Conservation (phyloP, 371 early-diverging fungal genomes). For the Mortierella sp. region DNA sequence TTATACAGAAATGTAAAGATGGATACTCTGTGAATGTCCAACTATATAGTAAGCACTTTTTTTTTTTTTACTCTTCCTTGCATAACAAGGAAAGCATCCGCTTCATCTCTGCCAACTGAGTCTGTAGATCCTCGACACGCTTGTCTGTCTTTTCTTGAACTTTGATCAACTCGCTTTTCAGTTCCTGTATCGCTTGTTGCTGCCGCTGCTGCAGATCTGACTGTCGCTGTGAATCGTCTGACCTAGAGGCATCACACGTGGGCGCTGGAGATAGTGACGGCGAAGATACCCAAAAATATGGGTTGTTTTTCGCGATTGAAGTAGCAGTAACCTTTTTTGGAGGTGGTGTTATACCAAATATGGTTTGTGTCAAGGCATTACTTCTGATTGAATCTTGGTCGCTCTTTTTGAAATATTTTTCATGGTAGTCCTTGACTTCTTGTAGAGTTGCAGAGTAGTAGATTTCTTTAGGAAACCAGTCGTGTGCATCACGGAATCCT, state of each 20-base stretch:
- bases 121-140: conserved; percentile 1
- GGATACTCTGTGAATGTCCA: no score
- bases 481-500: neutral
- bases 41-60: no score
- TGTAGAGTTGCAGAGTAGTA: conserved; percentile 5
- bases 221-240: neutral
- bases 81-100: neutral
- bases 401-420: neutral
- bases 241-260: neutral
- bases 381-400: neutral
- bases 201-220: neutral
- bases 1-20: no score
- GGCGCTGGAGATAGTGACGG: neutral
- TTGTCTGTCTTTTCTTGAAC: neutral
- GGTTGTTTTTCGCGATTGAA: neutral
- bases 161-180: neutral
- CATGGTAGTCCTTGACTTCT: conserved; percentile 1
- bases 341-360: conserved; percentile 1
- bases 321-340: neutral
- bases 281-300: neutral
- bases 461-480: neutral
- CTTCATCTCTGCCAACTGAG: conserved; percentile 5
- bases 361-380: neutral
- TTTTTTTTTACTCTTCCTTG: no score
- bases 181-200: neutral